Evolutionary conservation across 1,284 basidiomycete genomes (phyloP).

Genomic region (Ceratobasidium sp.): DNA sequence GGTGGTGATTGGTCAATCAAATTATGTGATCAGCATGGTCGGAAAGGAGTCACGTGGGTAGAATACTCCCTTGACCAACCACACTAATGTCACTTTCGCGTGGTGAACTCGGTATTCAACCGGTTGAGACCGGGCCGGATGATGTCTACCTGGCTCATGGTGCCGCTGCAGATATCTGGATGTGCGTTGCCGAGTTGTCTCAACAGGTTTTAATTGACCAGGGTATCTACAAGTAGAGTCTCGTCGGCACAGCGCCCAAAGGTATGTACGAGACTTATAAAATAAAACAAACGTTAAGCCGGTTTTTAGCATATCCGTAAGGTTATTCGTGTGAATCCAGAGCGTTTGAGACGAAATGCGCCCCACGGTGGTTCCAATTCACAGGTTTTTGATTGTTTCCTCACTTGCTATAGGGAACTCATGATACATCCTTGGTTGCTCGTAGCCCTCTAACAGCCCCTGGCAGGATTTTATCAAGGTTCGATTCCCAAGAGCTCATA

Average conservation of each 20-base stretch:
- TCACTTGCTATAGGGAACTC: not conserved
- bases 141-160: not conserved
- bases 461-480: constrained; percentile 1
- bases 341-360: not conserved
- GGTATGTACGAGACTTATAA: not conserved
- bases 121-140: not conserved
- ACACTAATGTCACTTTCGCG: no score
- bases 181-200: not conserved
- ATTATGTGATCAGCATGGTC: no score
- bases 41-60: no score
- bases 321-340: not conserved
- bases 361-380: not conserved
- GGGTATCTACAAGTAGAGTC: not conserved
- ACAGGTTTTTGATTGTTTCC: not conserved
- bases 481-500: not conserved
- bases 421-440: not conserved
- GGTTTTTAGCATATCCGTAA: not conserved
- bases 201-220: not conserved
- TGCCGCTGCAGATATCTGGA: constrained; percentile 14
- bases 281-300: no score
- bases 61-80: no score
- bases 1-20: no score
- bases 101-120: not conserved
- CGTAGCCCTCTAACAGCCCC: not conserved
- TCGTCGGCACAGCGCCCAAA: not conserved